A percentile compares a stretch with the other conserved stretches of the same genome.
Evolutionary conservation across 768 basidiomycete species (phyloP).

Genomic region (Boletus patriciae): DNA sequence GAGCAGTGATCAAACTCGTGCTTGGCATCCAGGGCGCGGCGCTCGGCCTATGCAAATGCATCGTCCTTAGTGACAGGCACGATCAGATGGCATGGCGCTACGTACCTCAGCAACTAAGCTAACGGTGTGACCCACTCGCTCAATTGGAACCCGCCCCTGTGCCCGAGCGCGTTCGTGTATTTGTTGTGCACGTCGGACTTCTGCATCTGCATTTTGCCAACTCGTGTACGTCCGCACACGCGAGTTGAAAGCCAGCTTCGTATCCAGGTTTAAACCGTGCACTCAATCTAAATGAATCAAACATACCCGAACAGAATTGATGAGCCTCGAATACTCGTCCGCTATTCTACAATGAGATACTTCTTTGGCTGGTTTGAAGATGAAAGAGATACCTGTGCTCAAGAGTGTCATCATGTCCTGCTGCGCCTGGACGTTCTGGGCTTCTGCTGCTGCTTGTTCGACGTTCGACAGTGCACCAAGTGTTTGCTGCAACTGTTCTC

Average conservation of each 20-base stretch:
- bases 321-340: slow-evolving; percentile 93
- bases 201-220: slow-evolving; percentile 80
- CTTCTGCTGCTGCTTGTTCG: slow-evolving; percentile 68
- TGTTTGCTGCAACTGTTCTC: slow-evolving; percentile 66
- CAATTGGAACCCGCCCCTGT: slow-evolving; percentile 69
- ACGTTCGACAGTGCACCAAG: slow-evolving; percentile 73
- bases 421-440: slow-evolving; percentile 72
- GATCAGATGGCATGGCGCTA: slow-evolving; percentile 1
- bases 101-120: slow-evolving; percentile 78
- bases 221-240: slow-evolving; percentile 78
- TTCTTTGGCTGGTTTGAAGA: neutral
- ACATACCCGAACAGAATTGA: slow-evolving; percentile 81
- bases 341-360: slow-evolving; percentile 37
- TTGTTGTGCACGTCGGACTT: slow-evolving; percentile 69
- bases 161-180: slow-evolving; percentile 80
- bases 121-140: slow-evolving; percentile 71
- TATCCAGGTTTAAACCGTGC: neutral
- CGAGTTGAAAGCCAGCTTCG: slow-evolving; percentile 81
- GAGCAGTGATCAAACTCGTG: slow-evolving; percentile 89
- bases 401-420: slow-evolving; percentile 81
- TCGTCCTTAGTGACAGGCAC: neutral
- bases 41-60: slow-evolving; percentile 62
- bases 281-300: neutral
- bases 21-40: slow-evolving; percentile 77
- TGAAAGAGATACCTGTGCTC: slow-evolving; percentile 55